Evolutionary conservation across 306 rosid species (phyloP), one percentile per base, ranked within the genome.

Genomic region (Oemleria cerasiformis): DNA sequence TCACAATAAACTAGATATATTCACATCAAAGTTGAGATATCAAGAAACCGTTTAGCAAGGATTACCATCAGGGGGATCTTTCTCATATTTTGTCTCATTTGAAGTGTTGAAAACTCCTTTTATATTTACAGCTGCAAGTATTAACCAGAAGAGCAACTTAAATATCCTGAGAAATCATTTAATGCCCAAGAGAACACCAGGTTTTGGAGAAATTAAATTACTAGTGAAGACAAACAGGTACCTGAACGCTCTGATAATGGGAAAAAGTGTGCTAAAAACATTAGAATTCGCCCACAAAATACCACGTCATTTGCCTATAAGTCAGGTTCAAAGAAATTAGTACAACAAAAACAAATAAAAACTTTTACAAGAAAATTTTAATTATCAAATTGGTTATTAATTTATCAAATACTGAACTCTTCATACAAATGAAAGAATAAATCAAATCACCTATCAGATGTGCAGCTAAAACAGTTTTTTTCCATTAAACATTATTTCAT

Each of bases 91-190:
- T 72, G 98, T 94, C 82, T 87, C 97, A 39, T 91, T 94, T 41
- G 97, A 91, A 67, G 96, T 89, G 97, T 94, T 94, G 70, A 94
- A 94, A 78, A 94, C 98, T 70, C 98, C 98, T 85, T 94, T 94
- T 23, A 91, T 91, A 85, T 94, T 94, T 74, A 91, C 88, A 73
- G 98, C 98, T 91, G 90, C 84, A 79, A 70, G 59, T 72, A 48
- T 51, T 74, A 61, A 75, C 70, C 65, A 77, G 73, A 69, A 73
- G 68, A 74, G 48, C 43, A 49, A 44, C 73, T 68, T 20, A 70
- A 73, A 21, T 79, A 58, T 78, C 36, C 36, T 30, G 3, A 30
- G 36, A 30, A 4, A 30, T 30, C 36, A 30, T 63, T 19, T 65
- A 19, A n/a, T 76, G 78, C 30, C 21, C 55, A 70, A 51, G 16